Evolutionary conservation across 1,139 yeast species (phyloP).

Genomic region (Candida mesenterica): DNA sequence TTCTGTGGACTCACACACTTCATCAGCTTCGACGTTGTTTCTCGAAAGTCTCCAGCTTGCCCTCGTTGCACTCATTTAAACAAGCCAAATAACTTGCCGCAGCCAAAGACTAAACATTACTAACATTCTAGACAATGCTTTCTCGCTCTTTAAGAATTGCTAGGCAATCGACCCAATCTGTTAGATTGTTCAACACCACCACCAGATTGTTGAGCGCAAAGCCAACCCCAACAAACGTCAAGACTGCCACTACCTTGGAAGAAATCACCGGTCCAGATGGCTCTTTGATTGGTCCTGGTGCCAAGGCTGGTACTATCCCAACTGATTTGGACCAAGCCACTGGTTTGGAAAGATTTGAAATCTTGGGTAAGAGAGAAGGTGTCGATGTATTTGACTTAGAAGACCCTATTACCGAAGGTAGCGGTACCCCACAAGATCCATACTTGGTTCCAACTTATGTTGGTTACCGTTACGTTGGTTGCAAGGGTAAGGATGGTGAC

Average conservation of each 20-base stretch:
- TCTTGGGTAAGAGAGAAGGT: slow-evolving; percentile 94
- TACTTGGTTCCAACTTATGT: slow-evolving; percentile 87
- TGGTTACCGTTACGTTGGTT: slow-evolving; percentile 93
- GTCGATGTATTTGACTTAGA: slow-evolving; percentile 90
- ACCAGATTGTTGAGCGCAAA: slow-evolving; percentile 30
- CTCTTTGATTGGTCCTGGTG: slow-evolving; percentile 88
- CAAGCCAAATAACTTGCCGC: no score
- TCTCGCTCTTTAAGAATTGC: slow-evolving; percentile 42
- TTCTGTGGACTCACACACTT: no score
- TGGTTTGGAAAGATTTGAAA: slow-evolving; percentile 96
- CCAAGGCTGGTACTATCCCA: slow-evolving; percentile 79
- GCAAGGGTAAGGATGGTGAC: slow-evolving; percentile 89
- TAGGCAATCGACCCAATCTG: slow-evolving; percentile 24
- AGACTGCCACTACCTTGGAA: slow-evolving; percentile 66
- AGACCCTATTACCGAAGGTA: slow-evolving; percentile 84
- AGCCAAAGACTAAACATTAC: no score
- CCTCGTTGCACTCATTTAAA: no score
- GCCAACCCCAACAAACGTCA: slow-evolving; percentile 23
- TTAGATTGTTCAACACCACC: slow-evolving; percentile 42
- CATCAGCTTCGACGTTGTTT: no score
- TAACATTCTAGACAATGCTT: slow-evolving; percentile 28
- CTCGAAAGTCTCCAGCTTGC: no score
- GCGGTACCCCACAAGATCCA: slow-evolving; percentile 82
- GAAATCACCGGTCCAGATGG: slow-evolving; percentile 77
- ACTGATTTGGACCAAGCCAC: slow-evolving; percentile 95